Evolutionary conservation across 1,284 basidiomycete species (phyloP).

Genomic region (Hymenochaete sp.): DNA sequence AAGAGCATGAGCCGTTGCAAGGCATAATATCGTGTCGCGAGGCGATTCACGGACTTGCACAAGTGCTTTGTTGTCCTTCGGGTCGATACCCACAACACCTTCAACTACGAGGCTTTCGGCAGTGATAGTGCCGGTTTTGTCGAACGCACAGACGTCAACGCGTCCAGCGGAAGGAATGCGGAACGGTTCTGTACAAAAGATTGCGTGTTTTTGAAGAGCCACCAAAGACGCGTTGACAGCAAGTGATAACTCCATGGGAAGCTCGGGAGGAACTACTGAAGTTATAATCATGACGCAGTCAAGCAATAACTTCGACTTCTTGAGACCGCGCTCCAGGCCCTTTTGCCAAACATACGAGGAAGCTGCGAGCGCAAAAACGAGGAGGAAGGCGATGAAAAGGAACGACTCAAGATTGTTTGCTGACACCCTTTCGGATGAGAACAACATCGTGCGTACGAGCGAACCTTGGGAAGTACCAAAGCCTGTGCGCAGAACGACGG

Average conservation of each 20-base stretch:
- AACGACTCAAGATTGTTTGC: slow-evolving; percentile 92
- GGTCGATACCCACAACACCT: slow-evolving; percentile 77
- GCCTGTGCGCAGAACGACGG: slow-evolving; percentile 87
- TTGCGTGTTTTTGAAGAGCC: slow-evolving; percentile 54
- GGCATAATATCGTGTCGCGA: slow-evolving; percentile 76
- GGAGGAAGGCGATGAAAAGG: slow-evolving; percentile 91
- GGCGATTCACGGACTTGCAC: slow-evolving; percentile 71
- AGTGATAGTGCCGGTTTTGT: slow-evolving; percentile 96
- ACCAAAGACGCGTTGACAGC: slow-evolving; percentile 93
- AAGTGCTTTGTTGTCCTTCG: slow-evolving; percentile 54
- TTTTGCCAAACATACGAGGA: slow-evolving; percentile 95
- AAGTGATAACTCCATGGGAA: slow-evolving; percentile 92
- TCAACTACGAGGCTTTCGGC: slow-evolving; percentile 92
- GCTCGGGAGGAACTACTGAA: slow-evolving; percentile 89
- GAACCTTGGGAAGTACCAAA: slow-evolving; percentile 96
- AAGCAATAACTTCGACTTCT: slow-evolving; percentile 86
- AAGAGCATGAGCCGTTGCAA: slow-evolving; percentile 92
- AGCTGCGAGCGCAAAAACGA: slow-evolving; percentile 93
- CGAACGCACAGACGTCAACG: slow-evolving; percentile 95
- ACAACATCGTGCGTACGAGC: slow-evolving; percentile 95
- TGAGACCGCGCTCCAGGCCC: slow-evolving; percentile 83
- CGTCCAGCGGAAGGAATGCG: slow-evolving; percentile 89
- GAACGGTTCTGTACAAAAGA: slow-evolving; percentile 97
- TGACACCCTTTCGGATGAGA: slow-evolving; percentile 88
- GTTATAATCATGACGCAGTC: slow-evolving; percentile 94